phyloP scores from a whole-genome alignment of 441 rosid species.

The Syzygium syzygioides region DNA sequence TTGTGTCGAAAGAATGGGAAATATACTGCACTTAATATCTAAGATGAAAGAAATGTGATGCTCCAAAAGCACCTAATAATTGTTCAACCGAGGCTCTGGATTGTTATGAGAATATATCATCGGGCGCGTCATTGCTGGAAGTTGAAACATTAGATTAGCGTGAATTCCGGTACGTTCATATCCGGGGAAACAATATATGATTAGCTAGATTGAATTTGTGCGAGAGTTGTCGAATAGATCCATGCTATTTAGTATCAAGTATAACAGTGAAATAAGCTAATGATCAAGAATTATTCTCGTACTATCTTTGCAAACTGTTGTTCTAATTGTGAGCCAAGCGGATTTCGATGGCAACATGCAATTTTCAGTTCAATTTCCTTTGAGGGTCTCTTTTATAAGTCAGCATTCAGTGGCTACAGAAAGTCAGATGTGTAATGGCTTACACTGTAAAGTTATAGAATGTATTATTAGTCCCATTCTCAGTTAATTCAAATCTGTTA shows the following conservation, averaged over 20 bases:
- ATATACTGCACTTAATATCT: neutral
- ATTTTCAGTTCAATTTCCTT: neutral
- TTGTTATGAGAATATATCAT: neutral
- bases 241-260: neutral
- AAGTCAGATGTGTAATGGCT: too few relatives aligned
- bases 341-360: neutral
- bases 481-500: neutral
- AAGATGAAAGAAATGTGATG: neutral
- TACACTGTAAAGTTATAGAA: neutral
- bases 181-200: neutral
- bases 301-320: neutral
- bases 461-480: neutral
- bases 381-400: neutral
- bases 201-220: neutral
- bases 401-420: neutral
- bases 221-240: neutral
- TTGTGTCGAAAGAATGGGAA: neutral
- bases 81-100: neutral
- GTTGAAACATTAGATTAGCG: neutral
- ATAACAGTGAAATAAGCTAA: neutral
- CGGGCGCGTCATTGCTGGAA: neutral
- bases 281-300: neutral
- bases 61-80: neutral
- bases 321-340: neutral
- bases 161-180: neutral